phyloP scores from a whole-genome alignment of 257 asterid genomes.

The Solanum bukasovii region DNA sequence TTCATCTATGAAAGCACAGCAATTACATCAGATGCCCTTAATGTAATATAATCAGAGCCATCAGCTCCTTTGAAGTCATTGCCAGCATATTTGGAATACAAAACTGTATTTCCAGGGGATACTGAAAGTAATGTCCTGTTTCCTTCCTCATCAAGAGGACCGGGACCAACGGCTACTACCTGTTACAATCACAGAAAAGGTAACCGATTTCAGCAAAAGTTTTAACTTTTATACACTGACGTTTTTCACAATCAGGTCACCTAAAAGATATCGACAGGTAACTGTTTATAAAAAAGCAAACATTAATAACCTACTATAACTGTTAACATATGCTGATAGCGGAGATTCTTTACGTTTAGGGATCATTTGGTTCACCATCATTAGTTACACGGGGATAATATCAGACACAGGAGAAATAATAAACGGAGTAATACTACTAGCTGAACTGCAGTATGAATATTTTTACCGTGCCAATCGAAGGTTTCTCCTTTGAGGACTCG shows the following conservation, averaged over 20 bases:
- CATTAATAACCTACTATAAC: not conserved
- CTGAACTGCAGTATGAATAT: not conserved
- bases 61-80: slow-evolving; percentile 73
- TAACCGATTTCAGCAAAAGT: not conserved
- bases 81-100: slow-evolving; percentile 89
- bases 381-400: not conserved
- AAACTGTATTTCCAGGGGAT: slow-evolving; percentile 62
- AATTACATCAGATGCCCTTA: slow-evolving; percentile 72
- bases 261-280: not conserved
- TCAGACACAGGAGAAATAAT: not conserved
- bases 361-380: not conserved
- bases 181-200: slow-evolving; percentile 2
- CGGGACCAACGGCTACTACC: slow-evolving; percentile 89
- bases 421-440: not conserved
- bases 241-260: not conserved
- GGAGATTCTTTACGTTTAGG: not conserved
- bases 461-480: slow-evolving; percentile 80
- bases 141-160: slow-evolving; percentile 75
- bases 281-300: not conserved
- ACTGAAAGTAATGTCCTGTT: slow-evolving; percentile 54
- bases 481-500: slow-evolving; percentile 79
- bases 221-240: not conserved
- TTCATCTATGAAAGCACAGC: slow-evolving; percentile 20
- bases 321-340: not conserved
- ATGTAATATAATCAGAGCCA: slow-evolving; percentile 61